Evolutionary conservation across 2,329 filamentous ascomycete genomes (phyloP).

Genomic region (Verticillium nubilum): DNA sequence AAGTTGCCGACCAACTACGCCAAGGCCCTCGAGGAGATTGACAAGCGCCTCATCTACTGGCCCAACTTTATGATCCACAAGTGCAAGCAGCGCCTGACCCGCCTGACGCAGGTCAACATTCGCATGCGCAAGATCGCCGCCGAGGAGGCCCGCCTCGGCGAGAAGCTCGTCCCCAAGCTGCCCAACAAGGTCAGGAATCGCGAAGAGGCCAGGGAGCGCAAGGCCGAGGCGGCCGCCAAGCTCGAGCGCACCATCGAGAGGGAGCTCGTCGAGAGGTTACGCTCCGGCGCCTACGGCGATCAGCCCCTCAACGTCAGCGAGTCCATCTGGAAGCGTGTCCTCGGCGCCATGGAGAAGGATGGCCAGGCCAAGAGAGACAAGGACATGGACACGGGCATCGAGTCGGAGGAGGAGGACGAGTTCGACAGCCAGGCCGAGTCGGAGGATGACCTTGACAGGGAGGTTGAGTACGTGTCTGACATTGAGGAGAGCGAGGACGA

Average conservation of each 20-base stretch:
- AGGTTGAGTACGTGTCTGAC: slow-evolving; percentile 91
- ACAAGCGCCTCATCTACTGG: slow-evolving; percentile 84
- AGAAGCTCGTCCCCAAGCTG: slow-evolving; percentile 80
- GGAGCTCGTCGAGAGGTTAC: slow-evolving; percentile 84
- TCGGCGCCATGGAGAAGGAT: slow-evolving; percentile 81
- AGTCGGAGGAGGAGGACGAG: slow-evolving; percentile 68
- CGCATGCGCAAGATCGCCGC: slow-evolving; percentile 72
- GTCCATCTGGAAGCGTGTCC: slow-evolving; percentile 93
- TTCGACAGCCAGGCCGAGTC: slow-evolving; percentile 63
- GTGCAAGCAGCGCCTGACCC: slow-evolving; percentile 91
- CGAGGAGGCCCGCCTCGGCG: slow-evolving; percentile 84
- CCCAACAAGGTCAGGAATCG: slow-evolving; percentile 82
- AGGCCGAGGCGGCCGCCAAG: slow-evolving; percentile 80
- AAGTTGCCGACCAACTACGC: slow-evolving; percentile 86
- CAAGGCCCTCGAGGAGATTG: slow-evolving; percentile 81
- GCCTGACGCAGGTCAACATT: slow-evolving; percentile 87
- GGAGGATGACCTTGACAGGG: slow-evolving; percentile 62
- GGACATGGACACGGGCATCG: slow-evolving; percentile 83
- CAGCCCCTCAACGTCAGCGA: slow-evolving; percentile 93
- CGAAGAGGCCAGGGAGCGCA: slow-evolving; percentile 70
- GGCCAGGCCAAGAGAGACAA: slow-evolving; percentile 79
- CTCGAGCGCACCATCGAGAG: slow-evolving; percentile 93
- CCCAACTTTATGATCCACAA: slow-evolving; percentile 91
- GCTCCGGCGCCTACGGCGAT: slow-evolving; percentile 91
- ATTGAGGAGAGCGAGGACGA: slow-evolving; percentile 80